Evolutionary conservation across 345 rosid genomes (phyloP).

Genomic region (Eucalyptus victrix): DNA sequence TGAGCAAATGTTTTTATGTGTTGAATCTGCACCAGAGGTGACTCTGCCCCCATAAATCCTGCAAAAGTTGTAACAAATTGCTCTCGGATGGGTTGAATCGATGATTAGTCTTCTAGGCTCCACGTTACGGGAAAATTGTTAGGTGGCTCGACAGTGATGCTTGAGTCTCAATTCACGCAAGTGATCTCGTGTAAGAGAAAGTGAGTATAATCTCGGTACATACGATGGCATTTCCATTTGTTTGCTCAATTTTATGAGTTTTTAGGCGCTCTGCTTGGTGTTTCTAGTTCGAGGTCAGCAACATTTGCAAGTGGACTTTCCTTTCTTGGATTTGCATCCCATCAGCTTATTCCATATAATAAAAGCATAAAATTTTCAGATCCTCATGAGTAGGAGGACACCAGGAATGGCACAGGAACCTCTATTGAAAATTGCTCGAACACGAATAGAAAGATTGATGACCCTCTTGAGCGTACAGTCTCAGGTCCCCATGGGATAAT

Average conservation of each 20-base stretch:
- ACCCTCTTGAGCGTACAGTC: neutral
- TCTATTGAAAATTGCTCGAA: neutral
- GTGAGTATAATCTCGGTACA: neutral
- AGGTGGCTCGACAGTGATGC: neutral
- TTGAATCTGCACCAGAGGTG: neutral
- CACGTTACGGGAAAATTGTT: neutral
- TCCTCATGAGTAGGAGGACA: neutral
- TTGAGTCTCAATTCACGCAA: neutral
- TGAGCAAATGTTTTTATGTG: neutral
- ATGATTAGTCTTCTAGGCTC: neutral
- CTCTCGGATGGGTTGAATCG: neutral
- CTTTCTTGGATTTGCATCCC: neutral
- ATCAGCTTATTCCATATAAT: neutral
- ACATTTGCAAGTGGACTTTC: neutral
- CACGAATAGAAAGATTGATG: neutral
- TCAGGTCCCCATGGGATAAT: neutral
- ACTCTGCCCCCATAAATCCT: neutral
- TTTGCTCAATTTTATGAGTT: neutral
- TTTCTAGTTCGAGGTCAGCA: neutral
- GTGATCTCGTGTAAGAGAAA: neutral
- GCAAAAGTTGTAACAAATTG: neutral
- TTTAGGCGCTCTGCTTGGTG: neutral
- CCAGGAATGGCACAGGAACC: neutral
- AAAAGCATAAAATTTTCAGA: neutral
- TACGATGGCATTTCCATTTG: rapidly evolving